These are phyloP conservation scores for Podaxis sp. DNA, from an alignment of 768 basidiomycete species.

Conservation along the genomic window DNA sequence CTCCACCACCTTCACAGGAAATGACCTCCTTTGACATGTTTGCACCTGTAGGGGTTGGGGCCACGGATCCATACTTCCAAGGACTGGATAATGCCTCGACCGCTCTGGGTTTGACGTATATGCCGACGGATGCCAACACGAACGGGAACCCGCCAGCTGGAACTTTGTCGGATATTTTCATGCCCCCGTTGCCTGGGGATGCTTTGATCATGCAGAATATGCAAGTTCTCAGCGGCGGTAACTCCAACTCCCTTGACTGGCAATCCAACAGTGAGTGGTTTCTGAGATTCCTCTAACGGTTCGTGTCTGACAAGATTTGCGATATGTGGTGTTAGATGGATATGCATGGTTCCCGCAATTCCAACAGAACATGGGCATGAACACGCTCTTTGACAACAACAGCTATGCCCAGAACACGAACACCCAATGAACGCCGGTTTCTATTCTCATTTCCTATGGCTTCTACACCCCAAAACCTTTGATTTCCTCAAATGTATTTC, in stretches of 20 bases:
- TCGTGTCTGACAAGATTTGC: background rate
- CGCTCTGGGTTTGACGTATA: conserved; percentile 23
- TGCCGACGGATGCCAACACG: conserved; percentile 20
- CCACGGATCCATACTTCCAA: conserved; percentile 14
- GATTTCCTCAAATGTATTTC: background rate
- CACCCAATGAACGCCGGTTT: background rate
- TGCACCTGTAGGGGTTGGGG: conserved; percentile 22
- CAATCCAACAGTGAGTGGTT: conserved; percentile 8
- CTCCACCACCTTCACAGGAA: conserved; percentile 44
- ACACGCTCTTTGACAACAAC: conserved; percentile 14
- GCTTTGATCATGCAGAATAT: conserved; percentile 60
- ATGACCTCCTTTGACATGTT: conserved; percentile 50
- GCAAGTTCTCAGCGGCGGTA: conserved; percentile 56
- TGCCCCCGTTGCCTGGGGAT: conserved; percentile 57
- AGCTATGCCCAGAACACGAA: background rate
- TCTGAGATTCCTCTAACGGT: background rate
- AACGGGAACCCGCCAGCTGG: conserved; percentile 1
- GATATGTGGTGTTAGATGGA: conserved; percentile 22
- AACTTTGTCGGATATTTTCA: conserved; percentile 42
- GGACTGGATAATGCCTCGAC: conserved; percentile 21
- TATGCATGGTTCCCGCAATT: conserved; percentile 42
- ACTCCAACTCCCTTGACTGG: conserved; percentile 51
- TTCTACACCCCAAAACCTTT: background rate
- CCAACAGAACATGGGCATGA: conserved; percentile 38
- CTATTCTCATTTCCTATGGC: background rate